These are phyloP conservation scores for Oryza longistaminata DNA, from an alignment of 176 grass and related monocot species.

Conservation along the genomic window DNA sequence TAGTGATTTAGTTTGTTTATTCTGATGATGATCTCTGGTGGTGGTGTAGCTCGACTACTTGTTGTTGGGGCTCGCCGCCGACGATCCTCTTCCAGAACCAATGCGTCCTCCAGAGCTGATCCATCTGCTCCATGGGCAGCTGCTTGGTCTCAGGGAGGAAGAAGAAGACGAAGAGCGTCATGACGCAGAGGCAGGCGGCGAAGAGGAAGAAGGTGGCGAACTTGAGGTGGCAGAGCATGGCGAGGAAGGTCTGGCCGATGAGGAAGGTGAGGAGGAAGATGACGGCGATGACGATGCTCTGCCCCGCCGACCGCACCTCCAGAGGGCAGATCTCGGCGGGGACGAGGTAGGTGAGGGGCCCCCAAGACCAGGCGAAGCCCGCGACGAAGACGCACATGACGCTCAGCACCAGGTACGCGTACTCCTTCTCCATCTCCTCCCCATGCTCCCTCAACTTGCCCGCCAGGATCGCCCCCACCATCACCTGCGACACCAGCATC, in stretches of 20 bases:
- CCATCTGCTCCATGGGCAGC: constrained; percentile 85
- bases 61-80: not conserved
- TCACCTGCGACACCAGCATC: constrained; percentile 71
- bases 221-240: constrained; percentile 72
- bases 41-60: not conserved
- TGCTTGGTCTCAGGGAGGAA: constrained; percentile 82
- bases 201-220: constrained; percentile 79
- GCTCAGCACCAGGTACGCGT: constrained; percentile 57
- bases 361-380: constrained; percentile 78
- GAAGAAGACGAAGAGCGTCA: constrained; percentile 71
- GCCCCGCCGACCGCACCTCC: constrained; percentile 66
- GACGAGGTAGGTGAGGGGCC: constrained; percentile 67
- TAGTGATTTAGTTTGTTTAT: no score
- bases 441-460: constrained; percentile 64
- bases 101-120: constrained; percentile 75
- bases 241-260: constrained; percentile 71
- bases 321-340: constrained; percentile 70
- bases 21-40: no score
- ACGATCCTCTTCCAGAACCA: constrained; percentile 76
- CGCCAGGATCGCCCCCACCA: constrained; percentile 54
- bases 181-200: constrained; percentile 53
- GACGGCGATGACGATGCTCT: constrained; percentile 64
- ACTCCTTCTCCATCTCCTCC: constrained; percentile 55
- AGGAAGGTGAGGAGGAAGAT: constrained; percentile 69
- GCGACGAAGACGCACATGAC: constrained; percentile 71